Evolutionary conservation across 805 yeast species (phyloP).

Genomic region (Candida xiaguanensis): DNA sequence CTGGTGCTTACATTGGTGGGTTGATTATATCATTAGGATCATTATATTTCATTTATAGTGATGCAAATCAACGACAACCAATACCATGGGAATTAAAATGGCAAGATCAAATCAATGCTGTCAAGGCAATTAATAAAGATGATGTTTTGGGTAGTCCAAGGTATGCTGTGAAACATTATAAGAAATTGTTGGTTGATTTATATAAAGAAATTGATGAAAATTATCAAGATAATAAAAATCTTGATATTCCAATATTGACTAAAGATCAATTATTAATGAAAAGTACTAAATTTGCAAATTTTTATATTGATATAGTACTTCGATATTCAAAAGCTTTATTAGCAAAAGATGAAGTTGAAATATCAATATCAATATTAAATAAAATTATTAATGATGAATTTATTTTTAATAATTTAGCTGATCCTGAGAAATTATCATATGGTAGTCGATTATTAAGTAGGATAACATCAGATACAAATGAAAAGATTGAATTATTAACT

Average conservation of each 20-base stretch:
- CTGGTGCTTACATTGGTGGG: constrained; percentile 43
- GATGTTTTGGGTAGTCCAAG: constrained; percentile 40
- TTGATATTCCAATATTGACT: constrained; percentile 32
- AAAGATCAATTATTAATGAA: constrained; percentile 27
- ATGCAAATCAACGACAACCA: constrained; percentile 35
- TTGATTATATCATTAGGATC: constrained; percentile 35
- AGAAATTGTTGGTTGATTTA: constrained; percentile 32
- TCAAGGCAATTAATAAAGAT: constrained; percentile 42
- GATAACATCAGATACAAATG: constrained; percentile 17
- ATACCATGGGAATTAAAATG: constrained; percentile 38
- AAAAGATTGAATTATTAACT: constrained; percentile 23
- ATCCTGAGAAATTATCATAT: constrained; percentile 37
- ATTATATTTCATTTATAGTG: constrained; percentile 35
- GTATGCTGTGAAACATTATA: constrained; percentile 41
- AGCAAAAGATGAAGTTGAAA: constrained; percentile 36
- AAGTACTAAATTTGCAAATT: constrained; percentile 33
- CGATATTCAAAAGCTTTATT: constrained; percentile 38
- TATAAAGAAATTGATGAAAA: constrained; percentile 25
- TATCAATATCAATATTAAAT: constrained; percentile 24
- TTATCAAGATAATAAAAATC: constrained; percentile 20
- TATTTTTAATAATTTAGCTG: constrained; percentile 35
- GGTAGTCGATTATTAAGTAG: constrained; percentile 34
- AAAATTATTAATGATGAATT: constrained; percentile 33
- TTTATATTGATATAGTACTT: constrained; percentile 40
- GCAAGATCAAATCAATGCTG: constrained; percentile 31